A percentile compares a stretch with the other conserved stretches of the same genome.
These are phyloP conservation scores for Plantago coronopus DNA, from an alignment of 305 asterid species.

Conservation along the genomic window DNA sequence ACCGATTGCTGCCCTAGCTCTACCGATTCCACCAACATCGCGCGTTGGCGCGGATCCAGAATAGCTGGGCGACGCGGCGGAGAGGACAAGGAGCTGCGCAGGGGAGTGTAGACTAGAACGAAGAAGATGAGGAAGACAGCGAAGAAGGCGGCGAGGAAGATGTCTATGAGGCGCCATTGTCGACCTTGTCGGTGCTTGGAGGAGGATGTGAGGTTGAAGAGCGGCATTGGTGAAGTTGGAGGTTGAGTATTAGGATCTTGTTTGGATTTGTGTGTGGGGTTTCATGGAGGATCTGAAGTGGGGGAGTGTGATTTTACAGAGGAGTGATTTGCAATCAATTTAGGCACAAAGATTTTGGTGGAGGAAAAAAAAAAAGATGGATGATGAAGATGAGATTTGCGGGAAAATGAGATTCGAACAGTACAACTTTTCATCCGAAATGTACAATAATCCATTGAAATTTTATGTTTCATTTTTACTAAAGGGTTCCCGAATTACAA, in stretches of 20 bases:
- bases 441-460: neutral
- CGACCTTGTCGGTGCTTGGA: constrained; percentile 24
- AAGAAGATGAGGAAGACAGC: constrained; percentile 42
- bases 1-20: constrained; percentile 32
- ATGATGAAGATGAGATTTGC: neutral
- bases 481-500: too few relatives aligned
- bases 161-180: constrained; percentile 46
- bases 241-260: neutral
- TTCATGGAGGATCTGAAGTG: constrained; percentile 12
- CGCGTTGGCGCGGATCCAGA: constrained; percentile 39
- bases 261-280: neutral
- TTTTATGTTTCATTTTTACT: too few relatives aligned
- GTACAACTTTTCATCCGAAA: neutral
- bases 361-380: too few relatives aligned
- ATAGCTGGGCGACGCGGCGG: constrained; percentile 27
- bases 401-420: neutral
- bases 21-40: constrained; percentile 29
- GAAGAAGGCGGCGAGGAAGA: constrained; percentile 35
- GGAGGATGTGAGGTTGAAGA: constrained; percentile 33
- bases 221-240: constrained; percentile 28
- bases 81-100: constrained; percentile 33
- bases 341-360: too few relatives aligned
- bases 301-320: constrained; percentile 2
- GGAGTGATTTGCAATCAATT: neutral
- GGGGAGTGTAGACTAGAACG: constrained; percentile 37